Percentiles rank a stretch among this genome's conserved stretches.
Evolutionary conservation across 768 basidiomycete genomes (phyloP).

Genomic region (Peribolospora baueri): DNA sequence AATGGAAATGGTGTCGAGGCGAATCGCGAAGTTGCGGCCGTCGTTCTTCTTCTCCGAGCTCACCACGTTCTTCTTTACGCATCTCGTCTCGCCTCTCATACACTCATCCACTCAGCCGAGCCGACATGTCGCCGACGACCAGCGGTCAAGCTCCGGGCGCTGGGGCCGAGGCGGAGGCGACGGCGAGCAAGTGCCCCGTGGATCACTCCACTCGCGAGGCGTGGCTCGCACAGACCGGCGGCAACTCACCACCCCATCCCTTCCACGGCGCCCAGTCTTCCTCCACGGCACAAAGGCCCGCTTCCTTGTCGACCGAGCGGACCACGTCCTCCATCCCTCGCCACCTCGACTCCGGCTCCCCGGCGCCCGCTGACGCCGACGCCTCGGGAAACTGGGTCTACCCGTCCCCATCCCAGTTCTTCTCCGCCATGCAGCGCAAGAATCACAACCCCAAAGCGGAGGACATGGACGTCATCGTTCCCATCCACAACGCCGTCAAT

Average conservation of each 20-base stretch:
- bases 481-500: slow-evolving; percentile 97
- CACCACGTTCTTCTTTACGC: no score
- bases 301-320: slow-evolving; percentile 40
- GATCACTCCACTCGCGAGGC: slow-evolving; percentile 31
- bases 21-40: no score
- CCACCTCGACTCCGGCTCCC: slow-evolving; percentile 7
- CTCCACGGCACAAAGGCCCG: slow-evolving; percentile 1
- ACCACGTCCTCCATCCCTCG: slow-evolving; percentile 75
- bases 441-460: slow-evolving; percentile 34
- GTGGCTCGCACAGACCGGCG: slow-evolving; percentile 20
- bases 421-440: slow-evolving; percentile 85
- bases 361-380: slow-evolving; percentile 1
- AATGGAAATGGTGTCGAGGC: no score
- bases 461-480: slow-evolving; percentile 92
- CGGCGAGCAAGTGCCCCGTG: slow-evolving; percentile 33
- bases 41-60: no score
- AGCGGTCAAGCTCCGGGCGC: no score
- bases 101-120: no score
- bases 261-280: slow-evolving; percentile 3
- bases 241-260: slow-evolving; percentile 5
- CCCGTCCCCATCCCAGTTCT: slow-evolving; percentile 96
- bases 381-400: slow-evolving; percentile 60
- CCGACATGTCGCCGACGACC: no score
- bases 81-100: no score
- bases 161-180: no score